Percentiles rank a stretch among this genome's conserved stretches.
Evolutionary conservation across 148 eudicot genomes (phyloP).

Genomic region (Cornus suecica): DNA sequence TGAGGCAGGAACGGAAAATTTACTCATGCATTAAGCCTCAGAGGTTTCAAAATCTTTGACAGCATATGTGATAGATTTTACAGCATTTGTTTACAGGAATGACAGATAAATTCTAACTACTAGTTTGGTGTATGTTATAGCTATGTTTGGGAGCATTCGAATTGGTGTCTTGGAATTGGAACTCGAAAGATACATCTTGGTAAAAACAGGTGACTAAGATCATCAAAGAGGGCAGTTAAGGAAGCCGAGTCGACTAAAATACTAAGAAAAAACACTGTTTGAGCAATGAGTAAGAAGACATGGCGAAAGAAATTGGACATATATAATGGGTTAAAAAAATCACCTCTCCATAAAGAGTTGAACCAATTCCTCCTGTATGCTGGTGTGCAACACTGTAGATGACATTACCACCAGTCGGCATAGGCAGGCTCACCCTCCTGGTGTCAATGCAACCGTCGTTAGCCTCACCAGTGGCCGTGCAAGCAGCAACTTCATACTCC

Average conservation of each 20-base stretch:
- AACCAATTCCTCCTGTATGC: conserved; percentile 73
- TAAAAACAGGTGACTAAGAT: background rate
- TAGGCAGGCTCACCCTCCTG: conserved; percentile 36
- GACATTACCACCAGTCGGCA: conserved; percentile 68
- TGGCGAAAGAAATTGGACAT: too few species aligned
- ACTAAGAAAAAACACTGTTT: background rate
- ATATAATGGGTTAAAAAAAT: too few species aligned
- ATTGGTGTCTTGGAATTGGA: too few species aligned
- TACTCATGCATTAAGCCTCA: background rate
- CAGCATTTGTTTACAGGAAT: too few species aligned
- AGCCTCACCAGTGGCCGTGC: conserved; percentile 28
- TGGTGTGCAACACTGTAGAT: conserved; percentile 84
- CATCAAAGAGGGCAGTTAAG: background rate
- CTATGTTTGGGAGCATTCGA: too few species aligned
- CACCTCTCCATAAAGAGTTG: conserved; percentile 76
- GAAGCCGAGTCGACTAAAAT: background rate
- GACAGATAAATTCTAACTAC: too few species aligned
- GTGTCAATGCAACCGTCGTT: conserved; percentile 35
- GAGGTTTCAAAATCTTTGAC: background rate
- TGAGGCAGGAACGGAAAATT: background rate
- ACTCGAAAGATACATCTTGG: background rate
- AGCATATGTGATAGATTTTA: background rate
- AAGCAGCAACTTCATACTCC: conserved; percentile 61
- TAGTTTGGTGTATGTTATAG: too few species aligned
- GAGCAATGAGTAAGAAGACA: too few species aligned